Conservation (phyloP, 2,329 filamentous ascomycete species). For the Pestalotiopsis sp. region DNA sequence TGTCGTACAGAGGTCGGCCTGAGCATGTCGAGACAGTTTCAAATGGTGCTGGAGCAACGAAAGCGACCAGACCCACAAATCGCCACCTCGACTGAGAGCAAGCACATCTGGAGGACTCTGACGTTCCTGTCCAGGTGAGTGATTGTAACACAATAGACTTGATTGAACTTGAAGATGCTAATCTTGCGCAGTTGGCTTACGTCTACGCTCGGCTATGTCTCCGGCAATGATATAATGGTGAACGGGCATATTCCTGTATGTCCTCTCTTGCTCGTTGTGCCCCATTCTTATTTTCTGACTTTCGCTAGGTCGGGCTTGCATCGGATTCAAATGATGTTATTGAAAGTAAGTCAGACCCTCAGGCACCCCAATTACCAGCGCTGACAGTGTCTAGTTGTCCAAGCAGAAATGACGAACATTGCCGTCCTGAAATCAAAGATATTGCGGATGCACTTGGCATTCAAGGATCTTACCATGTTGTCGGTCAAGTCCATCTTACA, state of each 20-base stretch:
- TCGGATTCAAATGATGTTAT: background rate
- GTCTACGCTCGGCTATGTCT: constrained; percentile 32
- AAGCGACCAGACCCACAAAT: background rate
- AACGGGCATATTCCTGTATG: constrained; percentile 20
- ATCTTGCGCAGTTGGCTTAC: constrained; percentile 30
- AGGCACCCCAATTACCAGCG: background rate
- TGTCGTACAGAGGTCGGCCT: constrained; percentile 28
- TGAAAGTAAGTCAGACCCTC: background rate
- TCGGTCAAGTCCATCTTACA: constrained; percentile 30
- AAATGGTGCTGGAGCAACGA: background rate
- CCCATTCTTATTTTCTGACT: too few species aligned
- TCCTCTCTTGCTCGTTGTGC: constrained; percentile 2
- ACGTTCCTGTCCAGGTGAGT: constrained; percentile 31
- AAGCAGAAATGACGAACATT: constrained; percentile 32
- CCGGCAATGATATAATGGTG: constrained; percentile 26
- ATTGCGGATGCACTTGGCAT: constrained; percentile 30
- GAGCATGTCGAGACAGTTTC: constrained; percentile 17
- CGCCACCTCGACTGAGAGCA: constrained; percentile 2
- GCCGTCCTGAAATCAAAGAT: constrained; percentile 32
- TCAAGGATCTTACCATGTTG: constrained; percentile 26
- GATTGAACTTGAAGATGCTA: background rate
- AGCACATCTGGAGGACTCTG: constrained; percentile 31
- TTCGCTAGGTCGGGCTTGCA: background rate
- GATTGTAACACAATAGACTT: background rate
- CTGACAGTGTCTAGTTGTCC: constrained; percentile 24